These are phyloP conservation scores for Gynostemma pentaphyllum DNA, from an alignment of 306 rosid species.

Conservation along the genomic window DNA sequence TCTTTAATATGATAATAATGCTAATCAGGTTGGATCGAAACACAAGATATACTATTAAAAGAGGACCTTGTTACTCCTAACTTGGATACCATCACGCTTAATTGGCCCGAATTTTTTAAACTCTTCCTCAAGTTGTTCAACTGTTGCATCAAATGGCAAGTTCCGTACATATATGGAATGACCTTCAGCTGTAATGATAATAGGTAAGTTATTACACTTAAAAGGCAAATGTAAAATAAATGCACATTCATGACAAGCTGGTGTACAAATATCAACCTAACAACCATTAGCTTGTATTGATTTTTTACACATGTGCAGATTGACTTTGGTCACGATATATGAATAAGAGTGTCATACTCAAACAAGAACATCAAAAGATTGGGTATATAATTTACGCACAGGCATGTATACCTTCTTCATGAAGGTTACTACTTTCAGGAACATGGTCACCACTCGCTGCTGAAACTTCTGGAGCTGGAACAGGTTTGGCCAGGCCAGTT, in stretches of 20 bases:
- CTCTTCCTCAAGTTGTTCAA: constrained; percentile 71
- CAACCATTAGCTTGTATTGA: neutral
- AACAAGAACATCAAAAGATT: neutral
- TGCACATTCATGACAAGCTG: neutral
- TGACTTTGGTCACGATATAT: neutral
- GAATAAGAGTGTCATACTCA: neutral
- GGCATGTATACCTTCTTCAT: constrained; percentile 59
- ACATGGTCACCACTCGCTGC: constrained; percentile 45
- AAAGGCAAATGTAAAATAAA: neutral
- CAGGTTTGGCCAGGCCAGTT: constrained; percentile 32
- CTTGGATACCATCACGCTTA: constrained; percentile 91
- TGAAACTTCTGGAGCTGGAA: constrained; percentile 37
- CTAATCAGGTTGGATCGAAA: neutral
- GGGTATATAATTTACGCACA: neutral
- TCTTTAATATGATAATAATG: neutral
- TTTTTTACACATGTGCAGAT: neutral
- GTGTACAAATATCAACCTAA: neutral
- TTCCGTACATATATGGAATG: constrained; percentile 85
- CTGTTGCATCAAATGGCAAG: constrained; percentile 84
- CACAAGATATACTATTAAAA: neutral
- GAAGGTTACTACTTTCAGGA: constrained; percentile 53
- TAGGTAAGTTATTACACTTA: neutral
- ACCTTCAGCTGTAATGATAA: constrained; percentile 55
- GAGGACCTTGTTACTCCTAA: constrained; percentile 73
- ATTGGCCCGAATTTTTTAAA: constrained; percentile 88